Conservation (phyloP, 2,329 filamentous ascomycete genomes). For the Tricladium varicosporioides region DNA sequence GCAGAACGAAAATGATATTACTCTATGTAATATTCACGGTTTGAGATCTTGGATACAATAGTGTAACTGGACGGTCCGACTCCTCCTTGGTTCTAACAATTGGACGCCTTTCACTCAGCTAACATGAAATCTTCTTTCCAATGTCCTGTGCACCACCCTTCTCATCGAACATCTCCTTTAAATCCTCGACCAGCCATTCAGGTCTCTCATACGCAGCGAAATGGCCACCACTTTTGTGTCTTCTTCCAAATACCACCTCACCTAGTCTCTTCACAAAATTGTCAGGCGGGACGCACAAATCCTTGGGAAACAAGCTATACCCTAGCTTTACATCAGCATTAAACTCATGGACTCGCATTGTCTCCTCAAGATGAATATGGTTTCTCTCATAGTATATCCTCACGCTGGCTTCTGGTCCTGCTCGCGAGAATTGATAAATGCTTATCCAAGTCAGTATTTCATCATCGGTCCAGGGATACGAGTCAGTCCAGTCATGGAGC, state of each 20-base stretch:
- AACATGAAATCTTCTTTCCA: conserved; percentile 5
- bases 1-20: no score
- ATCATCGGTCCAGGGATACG: conserved; percentile 72
- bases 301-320: conserved; percentile 55
- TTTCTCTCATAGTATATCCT: conserved; percentile 70
- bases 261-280: conserved; percentile 56
- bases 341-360: conserved; percentile 2
- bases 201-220: conserved; percentile 61
- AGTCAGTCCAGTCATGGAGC: conserved; percentile 72
- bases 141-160: conserved; percentile 41
- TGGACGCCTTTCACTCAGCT: no score
- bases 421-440: conserved; percentile 69
- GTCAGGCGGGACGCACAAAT: conserved; percentile 52
- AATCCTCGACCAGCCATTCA: conserved; percentile 47
- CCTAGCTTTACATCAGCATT: conserved; percentile 46
- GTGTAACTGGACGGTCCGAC: no score
- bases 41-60: no score
- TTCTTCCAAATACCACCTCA: conserved; percentile 53
- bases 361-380: conserved; percentile 34
- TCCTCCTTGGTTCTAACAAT: no score
- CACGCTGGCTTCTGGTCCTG: conserved; percentile 64
- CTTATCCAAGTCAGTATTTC: conserved; percentile 74
- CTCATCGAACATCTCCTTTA: conserved; percentile 56
- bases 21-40: no score
- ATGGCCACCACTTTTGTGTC: conserved; percentile 39